These are phyloP conservation scores for Cronartium ribicola DNA, from an alignment of 1,284 basidiomycete genomes.

Conservation along the genomic window DNA sequence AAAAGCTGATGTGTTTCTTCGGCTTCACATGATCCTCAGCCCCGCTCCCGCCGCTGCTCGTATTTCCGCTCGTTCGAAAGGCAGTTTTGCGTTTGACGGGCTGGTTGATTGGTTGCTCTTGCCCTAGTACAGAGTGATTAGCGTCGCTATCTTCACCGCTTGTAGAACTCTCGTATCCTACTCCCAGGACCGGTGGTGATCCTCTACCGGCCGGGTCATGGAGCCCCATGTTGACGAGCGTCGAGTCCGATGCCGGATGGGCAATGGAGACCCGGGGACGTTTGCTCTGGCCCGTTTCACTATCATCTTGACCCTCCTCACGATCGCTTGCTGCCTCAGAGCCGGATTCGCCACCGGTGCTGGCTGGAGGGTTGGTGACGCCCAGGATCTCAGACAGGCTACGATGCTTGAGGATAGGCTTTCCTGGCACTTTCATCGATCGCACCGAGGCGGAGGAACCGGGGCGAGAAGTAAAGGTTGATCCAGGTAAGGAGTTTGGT, in stretches of 20 bases:
- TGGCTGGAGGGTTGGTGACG: constrained; percentile 46
- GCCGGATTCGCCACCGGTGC: constrained; percentile 55
- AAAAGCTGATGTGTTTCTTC: constrained; percentile 84
- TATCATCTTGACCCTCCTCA: constrained; percentile 44
- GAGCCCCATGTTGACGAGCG: constrained; percentile 43
- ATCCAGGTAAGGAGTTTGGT: constrained; percentile 50
- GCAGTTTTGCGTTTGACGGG: constrained; percentile 6
- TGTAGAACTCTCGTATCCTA: constrained; percentile 43
- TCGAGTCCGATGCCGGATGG: constrained; percentile 45
- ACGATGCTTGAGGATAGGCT: constrained; percentile 94
- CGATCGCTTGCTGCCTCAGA: constrained; percentile 53
- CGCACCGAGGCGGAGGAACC: constrained; percentile 14
- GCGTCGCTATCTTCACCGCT: constrained; percentile 51
- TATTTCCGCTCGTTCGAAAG: constrained; percentile 45
- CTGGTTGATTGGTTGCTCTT: constrained; percentile 7
- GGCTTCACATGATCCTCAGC: constrained; percentile 46
- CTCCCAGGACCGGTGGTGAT: constrained; percentile 43
- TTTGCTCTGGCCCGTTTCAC: constrained; percentile 37
- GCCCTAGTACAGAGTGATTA: constrained; percentile 42
- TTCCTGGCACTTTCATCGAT: constrained; percentile 51
- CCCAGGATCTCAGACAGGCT: constrained; percentile 81
- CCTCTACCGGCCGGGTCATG: constrained; percentile 41
- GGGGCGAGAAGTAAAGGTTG: constrained; percentile 11
- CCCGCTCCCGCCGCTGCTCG: constrained; percentile 42
- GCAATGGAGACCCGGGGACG: constrained; percentile 21